A percentile compares a stretch with the other conserved stretches of the same genome.
Conservation (phyloP, 106 monocot genomes). For the Acanthochlamys bracteata region DNA sequence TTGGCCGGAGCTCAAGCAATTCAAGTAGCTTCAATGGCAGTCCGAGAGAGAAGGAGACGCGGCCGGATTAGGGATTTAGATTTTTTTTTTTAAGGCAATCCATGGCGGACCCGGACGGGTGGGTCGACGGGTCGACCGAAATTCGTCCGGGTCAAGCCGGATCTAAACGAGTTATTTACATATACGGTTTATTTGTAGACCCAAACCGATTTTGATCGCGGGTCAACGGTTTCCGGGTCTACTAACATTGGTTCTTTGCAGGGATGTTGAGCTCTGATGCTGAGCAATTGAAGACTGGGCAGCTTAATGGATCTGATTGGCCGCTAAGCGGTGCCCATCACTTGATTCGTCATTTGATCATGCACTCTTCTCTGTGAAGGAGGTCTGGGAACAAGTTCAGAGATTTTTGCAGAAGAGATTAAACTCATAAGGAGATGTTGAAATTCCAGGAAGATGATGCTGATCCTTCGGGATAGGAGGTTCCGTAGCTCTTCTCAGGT, state of each 20-base stretch:
- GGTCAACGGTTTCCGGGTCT: too few relatives aligned
- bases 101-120: too few relatives aligned
- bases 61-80: too few relatives aligned
- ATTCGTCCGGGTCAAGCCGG: too few relatives aligned
- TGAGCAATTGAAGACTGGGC: constrained; percentile 20
- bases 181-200: too few relatives aligned
- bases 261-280: constrained; percentile 35
- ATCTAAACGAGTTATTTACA: too few relatives aligned
- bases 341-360: constrained; percentile 50
- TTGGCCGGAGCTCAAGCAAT: constrained; percentile 71
- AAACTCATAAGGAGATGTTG: constrained; percentile 79
- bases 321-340: constrained; percentile 75
- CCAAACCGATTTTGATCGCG: too few relatives aligned
- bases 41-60: neutral
- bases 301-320: constrained; percentile 29
- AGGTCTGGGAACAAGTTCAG: too few relatives aligned
- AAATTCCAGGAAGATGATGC: constrained; percentile 49
- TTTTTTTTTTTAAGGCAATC: too few relatives aligned
- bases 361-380: constrained; percentile 60
- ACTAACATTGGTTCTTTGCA: too few relatives aligned
- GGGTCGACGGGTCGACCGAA: too few relatives aligned
- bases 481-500: constrained; percentile 52
- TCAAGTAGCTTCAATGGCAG: constrained; percentile 49
- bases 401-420: constrained; percentile 43
- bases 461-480: constrained; percentile 42